Base-by-base conservation (phyloP, 179 eudicot genomes). In the Pouteria campechiana region DNA sequence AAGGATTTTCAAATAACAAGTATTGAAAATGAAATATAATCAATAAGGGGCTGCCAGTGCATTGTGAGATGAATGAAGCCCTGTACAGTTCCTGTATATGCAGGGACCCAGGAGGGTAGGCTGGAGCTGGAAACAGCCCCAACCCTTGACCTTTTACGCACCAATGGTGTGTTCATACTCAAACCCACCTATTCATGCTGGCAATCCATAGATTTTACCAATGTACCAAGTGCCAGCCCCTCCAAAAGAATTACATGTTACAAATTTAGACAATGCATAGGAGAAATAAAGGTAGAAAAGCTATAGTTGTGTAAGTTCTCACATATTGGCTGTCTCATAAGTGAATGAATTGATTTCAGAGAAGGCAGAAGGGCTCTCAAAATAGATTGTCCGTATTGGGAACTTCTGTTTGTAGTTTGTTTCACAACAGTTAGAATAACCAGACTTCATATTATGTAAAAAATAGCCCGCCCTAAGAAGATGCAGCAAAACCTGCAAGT, bases 271-370 rank as follows among this genome's bases (percentile, higher is more conserved):
- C 18, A 37, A 10, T 15, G 13, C 14, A 44, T 10, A 37, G 25
- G 10, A 12, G 27, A 8, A 12, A 31, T n/a, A 49, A 12, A 21
- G 25, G 15, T 9, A 13, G 17, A 44, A 32, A 31, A 28, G 16
- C 42, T 22, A 35, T 3, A n/a, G 17, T 16, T 6, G 1, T 11
- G 30, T 28, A n/a, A 31, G 7, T 18, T 56, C 74, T 71, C 80
- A 79, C 96, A 40, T 47, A 14, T 79, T 30, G 12, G 96, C 94
- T 40, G 81, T 71, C 58, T 77, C 88, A 56, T 90, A 80, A 41
- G 98, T 86, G 82, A 90, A 90, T 34, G 94, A 86, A 59, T 86
- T 75, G 49, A 90, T 90, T 71, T 86, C 96, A 30, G 96, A 73
- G 59, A 90, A 90, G 32, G 76, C 76, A 50, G 67, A 65, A 46